A percentile compares a stretch with the other conserved stretches of the same genome.
Evolutionary conservation across 1,139 yeast genomes (phyloP).

Genomic region (Geotrichum carabidarum): DNA sequence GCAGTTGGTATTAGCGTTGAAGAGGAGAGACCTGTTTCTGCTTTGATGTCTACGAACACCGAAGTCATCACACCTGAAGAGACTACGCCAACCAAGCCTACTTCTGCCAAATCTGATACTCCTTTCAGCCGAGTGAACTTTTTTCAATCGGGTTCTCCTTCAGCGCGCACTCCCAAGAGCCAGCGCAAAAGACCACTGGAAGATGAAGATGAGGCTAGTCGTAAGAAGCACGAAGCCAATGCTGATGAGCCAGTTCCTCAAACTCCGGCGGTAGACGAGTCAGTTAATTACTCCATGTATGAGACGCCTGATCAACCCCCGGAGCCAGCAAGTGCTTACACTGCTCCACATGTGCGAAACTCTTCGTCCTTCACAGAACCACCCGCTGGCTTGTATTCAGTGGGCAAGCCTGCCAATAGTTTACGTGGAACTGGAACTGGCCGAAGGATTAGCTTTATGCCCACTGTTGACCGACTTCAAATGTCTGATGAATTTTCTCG

Average conservation of each 20-base stretch:
- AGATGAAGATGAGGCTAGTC: constrained; percentile 10
- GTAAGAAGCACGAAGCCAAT: constrained; percentile 20
- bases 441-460: constrained; percentile 31
- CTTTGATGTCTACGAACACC: not conserved
- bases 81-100: constrained; percentile 12
- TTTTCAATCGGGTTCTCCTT: constrained; percentile 38
- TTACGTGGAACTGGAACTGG: constrained; percentile 14
- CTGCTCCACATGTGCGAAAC: not conserved
- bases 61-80: not conserved
- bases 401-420: not conserved
- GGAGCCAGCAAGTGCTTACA: not conserved
- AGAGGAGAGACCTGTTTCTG: not conserved
- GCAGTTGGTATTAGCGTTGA: constrained; percentile 4
- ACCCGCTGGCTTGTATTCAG: not conserved
- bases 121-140: constrained; percentile 42
- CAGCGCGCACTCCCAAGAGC: constrained; percentile 19
- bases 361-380: not conserved
- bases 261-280: constrained; percentile 4
- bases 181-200: constrained; percentile 18
- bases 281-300: not conserved
- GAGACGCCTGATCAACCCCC: constrained; percentile 4
- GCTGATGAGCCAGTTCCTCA: not conserved
- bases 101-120: constrained; percentile 25
- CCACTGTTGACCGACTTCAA: constrained; percentile 26
- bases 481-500: constrained; percentile 27